A percentile compares a stretch with the other conserved stretches of the same genome.
These are phyloP conservation scores for Zasmidium cellare DNA, from an alignment of 2,329 filamentous ascomycete species.

Conservation along the genomic window DNA sequence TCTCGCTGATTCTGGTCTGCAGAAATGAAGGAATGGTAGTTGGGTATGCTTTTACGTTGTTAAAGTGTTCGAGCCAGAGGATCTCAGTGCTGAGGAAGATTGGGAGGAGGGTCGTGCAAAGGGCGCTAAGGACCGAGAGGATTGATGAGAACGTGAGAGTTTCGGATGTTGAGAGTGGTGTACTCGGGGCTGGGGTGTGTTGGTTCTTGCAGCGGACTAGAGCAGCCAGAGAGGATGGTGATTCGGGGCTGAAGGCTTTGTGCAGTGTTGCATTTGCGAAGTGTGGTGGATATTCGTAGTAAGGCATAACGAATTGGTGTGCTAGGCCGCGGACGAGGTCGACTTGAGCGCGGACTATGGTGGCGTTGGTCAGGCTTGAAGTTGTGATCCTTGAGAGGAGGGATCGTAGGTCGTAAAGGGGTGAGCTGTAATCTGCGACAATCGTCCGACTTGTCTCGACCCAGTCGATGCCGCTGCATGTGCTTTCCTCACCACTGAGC, in stretches of 20 bases:
- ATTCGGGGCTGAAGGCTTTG: slow-evolving; percentile 35
- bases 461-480: slow-evolving; percentile 46
- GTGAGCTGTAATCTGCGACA: slow-evolving; percentile 41
- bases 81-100: slow-evolving; percentile 46
- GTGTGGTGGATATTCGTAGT: slow-evolving; percentile 45
- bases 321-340: slow-evolving; percentile 35
- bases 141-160: slow-evolving; percentile 40
- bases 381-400: slow-evolving; percentile 18
- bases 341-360: neutral
- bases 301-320: slow-evolving; percentile 48
- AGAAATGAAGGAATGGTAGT: neutral
- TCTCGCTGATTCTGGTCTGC: neutral
- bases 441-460: slow-evolving; percentile 43
- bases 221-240: slow-evolving; percentile 39
- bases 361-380: slow-evolving; percentile 21
- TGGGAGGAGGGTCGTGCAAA: slow-evolving; percentile 46
- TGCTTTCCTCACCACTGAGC: slow-evolving; percentile 5
- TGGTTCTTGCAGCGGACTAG: slow-evolving; percentile 46
- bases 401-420: slow-evolving; percentile 33
- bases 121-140: slow-evolving; percentile 42
- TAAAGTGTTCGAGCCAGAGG: slow-evolving; percentile 39
- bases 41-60: slow-evolving; percentile 13
- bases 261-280: slow-evolving; percentile 5
- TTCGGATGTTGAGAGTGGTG: slow-evolving; percentile 38
- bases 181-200: slow-evolving; percentile 36